A percentile compares a stretch with the other conserved stretches of the same genome.
phyloP scores from a whole-genome alignment of 148 eudicot genomes.

The Nyssa sinensis region DNA sequence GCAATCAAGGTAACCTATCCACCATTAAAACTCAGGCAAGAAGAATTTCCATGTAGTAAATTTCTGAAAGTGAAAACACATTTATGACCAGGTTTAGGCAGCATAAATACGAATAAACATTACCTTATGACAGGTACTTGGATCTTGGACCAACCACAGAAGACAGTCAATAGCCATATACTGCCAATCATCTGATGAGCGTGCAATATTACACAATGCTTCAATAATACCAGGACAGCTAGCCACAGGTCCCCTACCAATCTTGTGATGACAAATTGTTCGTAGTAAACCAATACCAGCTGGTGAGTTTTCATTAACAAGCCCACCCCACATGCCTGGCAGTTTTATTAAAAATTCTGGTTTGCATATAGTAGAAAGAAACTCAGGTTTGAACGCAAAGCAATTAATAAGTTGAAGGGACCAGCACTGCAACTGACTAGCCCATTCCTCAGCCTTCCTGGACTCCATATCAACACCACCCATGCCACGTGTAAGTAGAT shows the following conservation, averaged over 20 bases:
- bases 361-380: constrained; percentile 77
- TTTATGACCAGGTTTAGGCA: neutral
- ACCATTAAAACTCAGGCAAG: no score
- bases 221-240: constrained; percentile 77
- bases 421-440: constrained; percentile 98
- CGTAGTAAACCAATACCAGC: constrained; percentile 93
- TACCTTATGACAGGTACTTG: constrained; percentile 90
- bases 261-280: constrained; percentile 91
- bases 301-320: constrained; percentile 91
- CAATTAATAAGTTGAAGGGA: constrained; percentile 95
- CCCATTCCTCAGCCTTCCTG: constrained; percentile 99
- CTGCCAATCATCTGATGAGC: constrained; percentile 99
- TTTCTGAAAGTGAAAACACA: constrained; percentile 1
- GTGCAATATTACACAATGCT: constrained; percentile 91
- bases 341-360: constrained; percentile 75
- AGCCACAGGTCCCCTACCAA: constrained; percentile 90
- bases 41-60: neutral
- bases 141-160: constrained; percentile 93
- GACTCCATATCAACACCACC: constrained; percentile 99
- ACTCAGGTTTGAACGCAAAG: constrained; percentile 87
- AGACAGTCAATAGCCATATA: constrained; percentile 99
- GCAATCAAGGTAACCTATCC: neutral
- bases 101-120: constrained; percentile 1
- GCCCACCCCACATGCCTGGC: constrained; percentile 99
- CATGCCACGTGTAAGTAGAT: constrained; percentile 95